phyloP scores from a whole-genome alignment of 2,329 filamentous ascomycete species.

The Aspergillus ustus region DNA sequence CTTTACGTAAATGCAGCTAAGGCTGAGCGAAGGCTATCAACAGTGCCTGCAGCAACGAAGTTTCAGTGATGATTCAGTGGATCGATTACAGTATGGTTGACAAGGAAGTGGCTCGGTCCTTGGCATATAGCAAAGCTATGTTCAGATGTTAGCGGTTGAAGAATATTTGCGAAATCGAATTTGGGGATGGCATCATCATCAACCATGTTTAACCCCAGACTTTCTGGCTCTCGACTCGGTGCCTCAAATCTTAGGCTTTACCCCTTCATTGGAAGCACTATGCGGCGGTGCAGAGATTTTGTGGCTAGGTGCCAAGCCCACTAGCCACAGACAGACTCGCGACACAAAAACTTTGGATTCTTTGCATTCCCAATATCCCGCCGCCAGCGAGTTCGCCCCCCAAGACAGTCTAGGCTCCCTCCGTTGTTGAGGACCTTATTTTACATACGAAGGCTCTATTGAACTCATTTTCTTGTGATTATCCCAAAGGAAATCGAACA shows the following conservation, averaged over 20 bases:
- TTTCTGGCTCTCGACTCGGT: not conserved
- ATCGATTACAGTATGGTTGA: not conserved
- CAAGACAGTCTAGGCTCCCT: conserved; percentile 9
- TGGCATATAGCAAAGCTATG: not conserved
- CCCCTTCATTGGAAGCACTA: not conserved
- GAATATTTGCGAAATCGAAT: not conserved
- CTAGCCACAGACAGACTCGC: conserved; percentile 24
- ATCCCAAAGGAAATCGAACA: conserved; percentile 20
- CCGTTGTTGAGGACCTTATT: conserved; percentile 8
- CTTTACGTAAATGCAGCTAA: conserved; percentile 17
- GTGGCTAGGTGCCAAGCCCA: conserved; percentile 21
- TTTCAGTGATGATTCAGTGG: not conserved
- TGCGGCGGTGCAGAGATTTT: conserved; percentile 8
- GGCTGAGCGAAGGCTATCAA: not conserved
- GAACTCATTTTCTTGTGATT: conserved; percentile 11
- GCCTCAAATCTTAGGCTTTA: not conserved
- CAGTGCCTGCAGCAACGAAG: not conserved
- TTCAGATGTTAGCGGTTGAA: not conserved
- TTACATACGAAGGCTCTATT: not conserved
- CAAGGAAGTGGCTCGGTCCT: not conserved
- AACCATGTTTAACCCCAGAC: not conserved
- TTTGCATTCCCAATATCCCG: conserved; percentile 22
- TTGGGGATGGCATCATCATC: conserved; percentile 5
- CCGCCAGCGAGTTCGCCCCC: conserved; percentile 16
- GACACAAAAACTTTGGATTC: conserved; percentile 28